These are phyloP conservation scores for Prunus davidiana DNA, from an alignment of 306 rosid genomes.

Conservation along the genomic window DNA sequence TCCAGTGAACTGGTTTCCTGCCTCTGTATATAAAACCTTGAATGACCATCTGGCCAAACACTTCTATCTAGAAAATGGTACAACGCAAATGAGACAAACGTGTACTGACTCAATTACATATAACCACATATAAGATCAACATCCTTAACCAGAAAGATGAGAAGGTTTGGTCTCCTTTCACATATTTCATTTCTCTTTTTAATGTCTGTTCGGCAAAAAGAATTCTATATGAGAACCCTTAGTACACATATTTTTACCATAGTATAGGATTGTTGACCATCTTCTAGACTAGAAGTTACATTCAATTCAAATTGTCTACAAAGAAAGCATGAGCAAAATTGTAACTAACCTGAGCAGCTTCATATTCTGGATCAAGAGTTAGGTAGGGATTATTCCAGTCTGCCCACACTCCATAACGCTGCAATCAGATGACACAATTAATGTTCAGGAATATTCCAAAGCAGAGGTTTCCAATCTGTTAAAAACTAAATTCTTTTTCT, in stretches of 20 bases:
- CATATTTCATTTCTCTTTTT: not conserved
- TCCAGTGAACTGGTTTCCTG: conserved; percentile 99
- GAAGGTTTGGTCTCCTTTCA: not conserved
- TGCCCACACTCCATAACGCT: conserved; percentile 99
- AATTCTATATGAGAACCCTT: not conserved
- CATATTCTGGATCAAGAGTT: conserved; percentile 91
- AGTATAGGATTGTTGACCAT: not conserved
- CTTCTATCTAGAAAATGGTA: conserved; percentile 74
- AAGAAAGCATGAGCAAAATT: conserved; percentile 30
- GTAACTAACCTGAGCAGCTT: conserved; percentile 95
- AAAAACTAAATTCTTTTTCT: not conserved
- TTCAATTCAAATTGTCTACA: conserved; percentile 9
- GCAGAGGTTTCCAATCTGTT: not conserved
- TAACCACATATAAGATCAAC: not conserved
- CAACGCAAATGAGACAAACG: conserved; percentile 7
- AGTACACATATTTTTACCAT: not conserved
- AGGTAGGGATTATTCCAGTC: conserved; percentile 92
- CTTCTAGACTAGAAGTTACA: conserved; percentile 12
- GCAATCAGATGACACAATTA: conserved; percentile 45
- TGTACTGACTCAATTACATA: not conserved
- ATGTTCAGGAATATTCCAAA: conserved; percentile 16
- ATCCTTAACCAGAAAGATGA: not conserved
- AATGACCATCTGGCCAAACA: conserved; percentile 95
- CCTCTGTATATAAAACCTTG: conserved; percentile 93
- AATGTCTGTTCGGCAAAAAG: not conserved